These are phyloP conservation scores for Euphrasia confusa DNA, from an alignment of 257 asterid genomes.

Conservation along the genomic window DNA sequence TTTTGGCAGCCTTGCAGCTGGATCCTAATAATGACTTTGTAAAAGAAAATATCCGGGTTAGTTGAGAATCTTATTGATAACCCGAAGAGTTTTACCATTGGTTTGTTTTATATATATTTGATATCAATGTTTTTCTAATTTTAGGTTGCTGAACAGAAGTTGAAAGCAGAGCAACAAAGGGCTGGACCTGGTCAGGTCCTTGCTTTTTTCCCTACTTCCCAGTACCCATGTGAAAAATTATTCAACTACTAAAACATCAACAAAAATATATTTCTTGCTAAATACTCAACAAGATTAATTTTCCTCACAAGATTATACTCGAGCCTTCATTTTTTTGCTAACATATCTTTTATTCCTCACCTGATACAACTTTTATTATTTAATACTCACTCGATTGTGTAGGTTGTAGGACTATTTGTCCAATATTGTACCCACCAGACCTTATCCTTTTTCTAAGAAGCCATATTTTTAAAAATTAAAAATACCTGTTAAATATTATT, in stretches of 20 bases:
- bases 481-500: neutral
- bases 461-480: neutral
- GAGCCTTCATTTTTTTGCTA: too few species aligned
- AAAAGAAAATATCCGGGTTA: conserved; percentile 73
- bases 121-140: conserved; percentile 13
- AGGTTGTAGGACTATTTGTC: neutral
- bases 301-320: neutral
- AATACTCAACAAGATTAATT: neutral
- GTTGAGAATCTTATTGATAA: conserved; percentile 29
- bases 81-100: conserved; percentile 15
- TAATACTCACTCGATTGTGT: neutral
- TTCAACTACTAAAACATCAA: neutral
- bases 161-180: conserved; percentile 55
- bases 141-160: conserved; percentile 70
- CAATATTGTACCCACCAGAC: too few species aligned
- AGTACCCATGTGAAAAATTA: neutral
- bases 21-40: conserved; percentile 66
- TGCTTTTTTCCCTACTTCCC: neutral
- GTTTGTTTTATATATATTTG: conserved; percentile 14
- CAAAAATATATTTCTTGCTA: neutral
- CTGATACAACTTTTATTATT: too few species aligned
- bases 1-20: conserved; percentile 68
- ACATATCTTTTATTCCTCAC: too few species aligned
- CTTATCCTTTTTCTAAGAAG: neutral
- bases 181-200: conserved; percentile 52